Base-by-base conservation (phyloP, 1,284 basidiomycete genomes). In the Afroboletus lepidellus region DNA sequence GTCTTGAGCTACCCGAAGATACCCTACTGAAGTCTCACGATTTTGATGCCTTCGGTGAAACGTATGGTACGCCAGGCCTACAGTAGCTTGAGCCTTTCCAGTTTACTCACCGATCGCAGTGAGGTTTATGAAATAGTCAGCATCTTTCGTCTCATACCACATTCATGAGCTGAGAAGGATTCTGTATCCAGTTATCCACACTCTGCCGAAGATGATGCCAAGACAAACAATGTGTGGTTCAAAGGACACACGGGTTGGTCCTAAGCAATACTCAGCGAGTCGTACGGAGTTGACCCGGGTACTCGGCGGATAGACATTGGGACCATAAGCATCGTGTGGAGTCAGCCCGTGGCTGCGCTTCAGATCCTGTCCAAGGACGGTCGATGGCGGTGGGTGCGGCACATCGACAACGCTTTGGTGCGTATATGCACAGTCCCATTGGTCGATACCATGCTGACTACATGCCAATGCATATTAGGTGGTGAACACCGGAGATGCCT, bases 1-100 rank as follows among this genome's bases (percentile, higher is more conserved):
- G 83, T 5, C 71, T 86, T 33, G 83, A 84, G 59, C 73, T 85
- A 16, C 80, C 79, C 0, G 79, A 83, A 59, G 77, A 84, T 13
- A 74, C 76, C 8, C 69, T 85, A 20, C 74, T 77, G 8, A 67
- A 80, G 13, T 67, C 75, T 36, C 84, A 86, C 64, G 68, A 69
- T 30, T 84, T 74, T 58, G 67, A 76, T 8, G 65, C 63, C 7
- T 50, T 66, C 30, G 70, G 77, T 33, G 72, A 79, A 64, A 71
- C 79, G 37, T 80, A 75, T 50, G 76, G 79, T 80, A 58, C 39
- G 66, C 13, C 42, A n/a, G 3, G 13, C 20, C 18, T 18, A 7
- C 1, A 18, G 9, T 34, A 7, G 7, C 7, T 3, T 7, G 3
- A 7, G 7, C 5, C 21, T 8, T 18, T 8, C 15, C 18, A 13